Evolutionary conservation across 176 grass and related monocot species (phyloP).

Genomic region (Triticum dicoccoides): DNA sequence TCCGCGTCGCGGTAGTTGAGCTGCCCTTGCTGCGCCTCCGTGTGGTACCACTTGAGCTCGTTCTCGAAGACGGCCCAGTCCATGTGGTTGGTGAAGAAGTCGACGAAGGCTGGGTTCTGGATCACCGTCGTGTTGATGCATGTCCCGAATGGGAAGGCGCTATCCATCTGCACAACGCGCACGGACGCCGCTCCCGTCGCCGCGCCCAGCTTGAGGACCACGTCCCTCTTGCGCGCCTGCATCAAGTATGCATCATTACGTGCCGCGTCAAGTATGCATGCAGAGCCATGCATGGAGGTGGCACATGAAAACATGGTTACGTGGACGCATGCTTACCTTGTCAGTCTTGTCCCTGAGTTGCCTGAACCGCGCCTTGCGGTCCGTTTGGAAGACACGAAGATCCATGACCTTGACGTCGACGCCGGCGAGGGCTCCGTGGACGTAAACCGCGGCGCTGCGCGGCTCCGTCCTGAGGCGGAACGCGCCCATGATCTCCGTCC

Average conservation of each 20-base stretch:
- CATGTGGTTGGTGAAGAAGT: slow-evolving; percentile 41
- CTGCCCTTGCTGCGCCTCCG: slow-evolving; percentile 5
- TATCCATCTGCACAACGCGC: slow-evolving; percentile 11
- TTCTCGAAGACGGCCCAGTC: slow-evolving; percentile 77
- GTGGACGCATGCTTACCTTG: slow-evolving; percentile 24
- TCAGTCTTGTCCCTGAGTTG: slow-evolving; percentile 35
- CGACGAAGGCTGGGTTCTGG: slow-evolving; percentile 1
- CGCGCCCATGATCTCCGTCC: slow-evolving; percentile 46
- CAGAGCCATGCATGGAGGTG: not conserved
- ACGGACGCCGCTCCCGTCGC: not conserved
- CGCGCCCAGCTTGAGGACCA: slow-evolving; percentile 24
- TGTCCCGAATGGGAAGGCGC: not conserved
- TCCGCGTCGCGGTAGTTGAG: slow-evolving; percentile 11
- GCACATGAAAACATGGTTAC: not conserved
- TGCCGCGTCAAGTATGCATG: not conserved
- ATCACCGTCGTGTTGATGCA: slow-evolving; percentile 25
- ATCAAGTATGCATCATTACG: not conserved
- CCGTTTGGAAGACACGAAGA: slow-evolving; percentile 30
- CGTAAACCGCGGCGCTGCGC: slow-evolving; percentile 8
- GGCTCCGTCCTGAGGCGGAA: slow-evolving; percentile 28
- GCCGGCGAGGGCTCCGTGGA: slow-evolving; percentile 33
- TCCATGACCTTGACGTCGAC: slow-evolving; percentile 48
- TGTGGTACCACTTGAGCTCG: slow-evolving; percentile 77
- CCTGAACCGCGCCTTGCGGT: slow-evolving; percentile 30
- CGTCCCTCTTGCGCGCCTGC: slow-evolving; percentile 53